Percentiles rank a stretch among this genome's conserved stretches.
phyloP scores from a whole-genome alignment of 768 basidiomycete genomes.

The Kondoa malvinella region DNA sequence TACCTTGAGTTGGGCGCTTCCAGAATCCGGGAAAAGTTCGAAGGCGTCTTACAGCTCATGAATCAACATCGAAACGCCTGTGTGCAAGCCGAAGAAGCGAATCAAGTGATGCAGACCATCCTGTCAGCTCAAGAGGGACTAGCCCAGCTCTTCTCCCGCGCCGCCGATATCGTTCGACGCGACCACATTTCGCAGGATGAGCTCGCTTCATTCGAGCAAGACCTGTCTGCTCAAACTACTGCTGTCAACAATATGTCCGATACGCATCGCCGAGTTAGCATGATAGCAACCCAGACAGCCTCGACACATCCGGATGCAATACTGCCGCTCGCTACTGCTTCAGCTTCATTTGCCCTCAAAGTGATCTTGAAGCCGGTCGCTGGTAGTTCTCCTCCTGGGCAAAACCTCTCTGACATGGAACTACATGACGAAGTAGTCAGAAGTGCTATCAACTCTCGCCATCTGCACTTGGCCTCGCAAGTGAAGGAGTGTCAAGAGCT shows the following conservation, averaged over 20 bases:
- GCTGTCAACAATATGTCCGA: not conserved
- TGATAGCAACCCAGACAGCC: not conserved
- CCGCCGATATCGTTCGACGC: not conserved
- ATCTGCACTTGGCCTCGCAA: not conserved
- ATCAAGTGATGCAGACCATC: not conserved
- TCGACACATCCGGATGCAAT: not conserved
- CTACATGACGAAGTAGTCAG: not conserved
- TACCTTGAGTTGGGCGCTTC: not conserved
- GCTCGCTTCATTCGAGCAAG: not conserved
- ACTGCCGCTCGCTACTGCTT: not conserved
- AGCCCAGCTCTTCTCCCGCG: not conserved
- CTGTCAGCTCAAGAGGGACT: not conserved
- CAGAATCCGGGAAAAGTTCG: not conserved
- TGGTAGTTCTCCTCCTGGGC: not conserved
- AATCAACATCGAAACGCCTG: not conserved
- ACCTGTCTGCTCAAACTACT: not conserved
- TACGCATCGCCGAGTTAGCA: not conserved
- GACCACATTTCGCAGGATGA: not conserved
- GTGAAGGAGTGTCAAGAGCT: not conserved
- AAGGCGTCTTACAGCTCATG: not conserved
- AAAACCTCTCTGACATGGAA: not conserved
- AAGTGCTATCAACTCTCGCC: not conserved
- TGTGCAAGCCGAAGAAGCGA: not conserved
- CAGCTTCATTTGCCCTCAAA: not conserved
- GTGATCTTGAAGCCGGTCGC: not conserved